Evolutionary conservation across 1,284 basidiomycete genomes (phyloP).

Genomic region (Ustilago loliicola): DNA sequence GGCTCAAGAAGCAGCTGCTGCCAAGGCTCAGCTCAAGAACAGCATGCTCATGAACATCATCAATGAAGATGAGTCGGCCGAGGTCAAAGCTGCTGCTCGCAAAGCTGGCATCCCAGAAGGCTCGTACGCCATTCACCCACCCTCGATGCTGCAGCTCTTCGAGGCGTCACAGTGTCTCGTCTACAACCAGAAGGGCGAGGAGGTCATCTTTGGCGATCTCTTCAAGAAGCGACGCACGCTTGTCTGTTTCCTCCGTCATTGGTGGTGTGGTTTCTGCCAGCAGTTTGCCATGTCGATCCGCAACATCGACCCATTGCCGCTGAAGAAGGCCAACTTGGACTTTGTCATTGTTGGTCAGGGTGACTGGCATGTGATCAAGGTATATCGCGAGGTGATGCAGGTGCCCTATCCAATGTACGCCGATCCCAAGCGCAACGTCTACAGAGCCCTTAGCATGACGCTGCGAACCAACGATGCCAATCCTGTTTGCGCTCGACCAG

Average conservation of each 20-base stretch:
- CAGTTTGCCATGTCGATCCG: constrained; percentile 83
- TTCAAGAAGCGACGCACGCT: constrained; percentile 79
- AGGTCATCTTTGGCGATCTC: constrained; percentile 80
- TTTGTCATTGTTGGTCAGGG: constrained; percentile 85
- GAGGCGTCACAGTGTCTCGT: constrained; percentile 78
- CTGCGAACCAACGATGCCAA: constrained; percentile 74
- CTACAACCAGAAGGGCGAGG: constrained; percentile 78
- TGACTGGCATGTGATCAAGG: constrained; percentile 78
- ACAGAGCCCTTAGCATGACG: constrained; percentile 83
- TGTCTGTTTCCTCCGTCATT: constrained; percentile 74
- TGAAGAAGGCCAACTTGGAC: constrained; percentile 75
- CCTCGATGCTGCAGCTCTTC: constrained; percentile 72
- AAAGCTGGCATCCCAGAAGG: constrained; percentile 53
- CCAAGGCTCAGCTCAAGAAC: constrained; percentile 21
- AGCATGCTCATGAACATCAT: constrained; percentile 25
- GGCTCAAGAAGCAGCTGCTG: constrained; percentile 11
- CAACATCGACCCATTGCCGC: constrained; percentile 74
- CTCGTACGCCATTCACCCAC: constrained; percentile 61
- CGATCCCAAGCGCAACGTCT: constrained; percentile 80
- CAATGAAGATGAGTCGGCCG: constrained; percentile 45
- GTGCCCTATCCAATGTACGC: constrained; percentile 78
- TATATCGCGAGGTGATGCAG: constrained; percentile 77
- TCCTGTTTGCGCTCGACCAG: constrained; percentile 74
- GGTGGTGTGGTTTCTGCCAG: constrained; percentile 81
- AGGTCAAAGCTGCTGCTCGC: constrained; percentile 46